Conservation (phyloP, 2,329 filamentous ascomycete species). For the Alternaria gansuensis region DNA sequence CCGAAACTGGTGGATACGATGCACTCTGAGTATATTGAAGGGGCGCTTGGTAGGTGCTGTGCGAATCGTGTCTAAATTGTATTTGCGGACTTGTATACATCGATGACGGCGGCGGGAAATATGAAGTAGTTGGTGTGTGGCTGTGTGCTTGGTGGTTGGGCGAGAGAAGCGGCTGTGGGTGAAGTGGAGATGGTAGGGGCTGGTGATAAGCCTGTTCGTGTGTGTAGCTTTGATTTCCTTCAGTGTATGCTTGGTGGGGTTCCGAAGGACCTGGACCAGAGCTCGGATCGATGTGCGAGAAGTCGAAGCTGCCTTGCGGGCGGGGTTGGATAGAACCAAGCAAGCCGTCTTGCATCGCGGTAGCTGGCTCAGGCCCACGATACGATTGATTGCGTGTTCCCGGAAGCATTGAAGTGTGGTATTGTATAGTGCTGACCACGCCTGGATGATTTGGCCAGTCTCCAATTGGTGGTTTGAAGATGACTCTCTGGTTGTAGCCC, state of each 20-base stretch:
- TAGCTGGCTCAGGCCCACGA: conserved; percentile 22
- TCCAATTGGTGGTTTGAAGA: conserved; percentile 79
- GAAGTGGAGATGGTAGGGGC: conserved; percentile 44
- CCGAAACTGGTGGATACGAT: conserved; percentile 39
- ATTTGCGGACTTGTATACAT: conserved; percentile 36
- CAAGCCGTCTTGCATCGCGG: conserved; percentile 33
- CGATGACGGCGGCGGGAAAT: conserved; percentile 46
- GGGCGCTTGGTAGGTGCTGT: conserved; percentile 28
- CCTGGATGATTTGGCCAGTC: conserved; percentile 55
- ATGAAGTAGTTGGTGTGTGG: conserved; percentile 43
- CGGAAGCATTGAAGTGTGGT: conserved; percentile 52
- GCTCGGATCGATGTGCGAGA: conserved; percentile 32
- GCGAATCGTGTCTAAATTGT: conserved; percentile 36
- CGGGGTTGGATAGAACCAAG: conserved; percentile 43
- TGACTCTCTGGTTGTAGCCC: conserved; percentile 81
- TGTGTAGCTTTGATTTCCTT: conserved; percentile 30
- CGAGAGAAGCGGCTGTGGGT: conserved; percentile 41
- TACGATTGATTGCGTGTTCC: conserved; percentile 41
- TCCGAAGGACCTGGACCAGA: conserved; percentile 20
- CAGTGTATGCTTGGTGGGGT: conserved; percentile 29
- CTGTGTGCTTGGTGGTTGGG: conserved; percentile 42
- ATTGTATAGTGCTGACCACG: conserved; percentile 50
- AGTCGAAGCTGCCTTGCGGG: conserved; percentile 41
- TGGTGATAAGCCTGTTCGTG: conserved; percentile 43
- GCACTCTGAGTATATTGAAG: conserved; percentile 37